These are phyloP conservation scores for Emydomyces testavorans DNA, from an alignment of 2,329 filamentous ascomycete genomes.

Conservation along the genomic window DNA sequence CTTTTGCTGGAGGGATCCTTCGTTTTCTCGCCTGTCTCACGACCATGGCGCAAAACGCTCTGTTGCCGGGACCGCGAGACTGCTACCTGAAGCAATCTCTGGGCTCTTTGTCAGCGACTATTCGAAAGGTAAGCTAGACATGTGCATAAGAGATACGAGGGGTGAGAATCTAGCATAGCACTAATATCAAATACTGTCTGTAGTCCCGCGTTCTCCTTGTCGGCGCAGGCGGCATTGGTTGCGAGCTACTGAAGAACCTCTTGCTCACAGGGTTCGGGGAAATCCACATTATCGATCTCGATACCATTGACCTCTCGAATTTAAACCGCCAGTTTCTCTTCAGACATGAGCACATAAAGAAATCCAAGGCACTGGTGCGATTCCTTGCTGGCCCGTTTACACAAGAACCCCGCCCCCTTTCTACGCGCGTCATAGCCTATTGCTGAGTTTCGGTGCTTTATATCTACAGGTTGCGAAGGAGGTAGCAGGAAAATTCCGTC, in stretches of 20 bases:
- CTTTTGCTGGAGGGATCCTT: neutral
- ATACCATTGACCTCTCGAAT: conserved; percentile 96
- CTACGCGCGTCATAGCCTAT: conserved; percentile 15
- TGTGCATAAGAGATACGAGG: neutral
- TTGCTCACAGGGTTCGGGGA: conserved; percentile 85
- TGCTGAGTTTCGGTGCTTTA: conserved; percentile 16
- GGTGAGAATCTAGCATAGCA: neutral
- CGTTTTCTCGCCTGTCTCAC: neutral
- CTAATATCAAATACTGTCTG: conserved; percentile 11
- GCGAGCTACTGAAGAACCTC: conserved; percentile 93
- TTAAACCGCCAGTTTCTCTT: conserved; percentile 97
- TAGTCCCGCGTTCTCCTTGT: conserved; percentile 86
- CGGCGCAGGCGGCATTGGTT: conserved; percentile 92
- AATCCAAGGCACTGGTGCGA: conserved; percentile 79
- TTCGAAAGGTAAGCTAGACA: conserved; percentile 30
- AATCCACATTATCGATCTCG: conserved; percentile 89
- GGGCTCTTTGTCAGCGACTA: conserved; percentile 30
- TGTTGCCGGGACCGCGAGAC: conserved; percentile 22
- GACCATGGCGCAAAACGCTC: neutral
- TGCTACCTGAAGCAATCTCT: conserved; percentile 35
- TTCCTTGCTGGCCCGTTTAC: conserved; percentile 11
- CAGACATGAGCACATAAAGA: conserved; percentile 93
- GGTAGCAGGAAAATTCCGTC: conserved; percentile 81
- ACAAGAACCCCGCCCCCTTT: neutral
- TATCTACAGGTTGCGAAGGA: conserved; percentile 70